Evolutionary conservation across 2,329 filamentous ascomycete genomes (phyloP), one percentile per base, ranked within the genome.

Genomic region (Neonectria faginata): DNA sequence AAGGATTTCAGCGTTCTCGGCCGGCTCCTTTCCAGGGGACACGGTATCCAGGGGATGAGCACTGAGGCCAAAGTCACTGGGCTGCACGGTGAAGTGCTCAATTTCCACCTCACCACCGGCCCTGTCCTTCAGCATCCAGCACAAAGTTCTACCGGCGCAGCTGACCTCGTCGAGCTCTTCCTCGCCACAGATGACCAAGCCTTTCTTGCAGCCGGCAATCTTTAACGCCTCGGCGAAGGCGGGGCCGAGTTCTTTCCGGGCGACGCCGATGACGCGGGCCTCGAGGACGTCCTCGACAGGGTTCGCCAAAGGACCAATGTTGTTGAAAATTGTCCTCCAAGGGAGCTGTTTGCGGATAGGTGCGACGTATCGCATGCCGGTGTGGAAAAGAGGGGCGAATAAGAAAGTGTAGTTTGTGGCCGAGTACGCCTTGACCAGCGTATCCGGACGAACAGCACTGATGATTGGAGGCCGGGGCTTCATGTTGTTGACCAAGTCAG

Each of bases 291-390:
- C 88, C 74, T 97, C 92, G 18, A 97, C 87, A 0, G 96, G 96
- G 79, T 98, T 98, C 50, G 94, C 92, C 29, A 99, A 84, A 0
- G 96, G 96, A 0, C 96, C 96, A 54, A 99, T 87, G 16, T 99
- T 88, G 80, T 99, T 99, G 88, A 99, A 99, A 71, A 99, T 95
- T 2, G 96, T 99, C 73, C 96, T 89, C 86, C 96, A 95, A 63
- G 95, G 95, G 22, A 99, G 88, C 77, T 97, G 92, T 75, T 89
- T 92, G 67, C 96, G 91, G 68, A 97, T 90, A 2, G 91, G 89
- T 5, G 94, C 93, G 42, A 96, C 94, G 78, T 94, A 91, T 77
- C 89, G 91, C 91, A 98, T 97, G 52, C 94, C 95, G 0, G 94
- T 93, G 81, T 99, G 96, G 85, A 97, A 99, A 70, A 96, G 92